Evolutionary conservation across 164 flowering plant genomes (phyloP), one percentile per base, ranked within the genome.

Genomic region (Nelumbo lutea): DNA sequence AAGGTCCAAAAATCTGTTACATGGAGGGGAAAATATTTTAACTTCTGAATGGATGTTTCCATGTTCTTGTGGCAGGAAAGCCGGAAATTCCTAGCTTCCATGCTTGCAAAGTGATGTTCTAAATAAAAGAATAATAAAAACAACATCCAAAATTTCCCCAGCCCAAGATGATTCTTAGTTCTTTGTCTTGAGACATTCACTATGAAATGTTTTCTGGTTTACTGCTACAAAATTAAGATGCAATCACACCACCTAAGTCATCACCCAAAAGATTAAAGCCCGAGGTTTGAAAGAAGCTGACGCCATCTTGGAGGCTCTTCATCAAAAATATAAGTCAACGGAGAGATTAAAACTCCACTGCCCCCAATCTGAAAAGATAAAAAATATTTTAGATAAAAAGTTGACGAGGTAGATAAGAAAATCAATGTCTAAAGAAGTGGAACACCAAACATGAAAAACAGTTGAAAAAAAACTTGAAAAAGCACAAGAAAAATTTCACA

Each of bases 281-380:
- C 89, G 14, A 90, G 90, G 62, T 82, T 76, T 15, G 76, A 59
- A 46, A 90, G 93, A 67, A 94, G 89, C 69, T 82, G 61, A 2
- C 75, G 83, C 97, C 97, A 91, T 73, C 95, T 85, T 41, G 96
- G 97, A 68, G 98, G 85, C 65, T 91, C 98, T 76, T 90, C 98
- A 57, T 94, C 96, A 53, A 94, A 94, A 63, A 94, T 94, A 86
- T 94, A 94, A 61, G 97, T 94, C 75, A 94, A 70, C 0, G 98
- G 97, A 61, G 98, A 91, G 52, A 94, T 59, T 68, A 94, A 77
- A 52, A 91, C 97, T 7, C 98, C 98, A 68, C 97, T 94, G 46
- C 98, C 98, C 59, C 97, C 98, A 79, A 91, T 89, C 97, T 94
- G 85, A 79, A 81, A 42, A 62, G 11, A 48, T 4, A 9, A 3